A percentile compares a stretch with the other conserved stretches of the same genome.
Conservation (phyloP, 345 rosid genomes). For the Acer campestre region DNA sequence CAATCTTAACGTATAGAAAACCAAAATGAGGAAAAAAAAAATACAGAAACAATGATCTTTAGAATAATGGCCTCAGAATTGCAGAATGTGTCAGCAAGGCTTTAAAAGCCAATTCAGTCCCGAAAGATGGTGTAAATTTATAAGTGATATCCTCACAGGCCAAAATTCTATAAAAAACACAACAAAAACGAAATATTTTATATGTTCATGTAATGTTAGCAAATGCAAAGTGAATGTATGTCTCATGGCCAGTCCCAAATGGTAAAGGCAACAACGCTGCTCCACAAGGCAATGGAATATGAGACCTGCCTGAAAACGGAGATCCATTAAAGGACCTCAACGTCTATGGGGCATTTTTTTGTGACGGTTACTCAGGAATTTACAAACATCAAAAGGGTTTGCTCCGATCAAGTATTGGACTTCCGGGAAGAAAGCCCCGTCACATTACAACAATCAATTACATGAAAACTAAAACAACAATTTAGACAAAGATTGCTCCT, state of each 20-base stretch:
- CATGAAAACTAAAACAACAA: background rate
- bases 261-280: slow-evolving; percentile 53
- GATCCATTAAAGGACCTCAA: slow-evolving; percentile 18
- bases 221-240: no score
- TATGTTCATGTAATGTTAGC: no score
- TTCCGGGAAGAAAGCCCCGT: slow-evolving; percentile 24
- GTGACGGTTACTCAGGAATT: slow-evolving; percentile 36
- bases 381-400: slow-evolving; percentile 25
- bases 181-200: background rate
- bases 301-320: slow-evolving; percentile 40
- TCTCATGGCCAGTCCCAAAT: slow-evolving; percentile 52
- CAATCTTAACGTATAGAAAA: no score
- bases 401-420: slow-evolving; percentile 29
- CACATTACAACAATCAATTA: background rate
- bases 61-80: slow-evolving; percentile 29
- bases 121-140: slow-evolving; percentile 27
- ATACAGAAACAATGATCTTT: no score
- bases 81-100: slow-evolving; percentile 33
- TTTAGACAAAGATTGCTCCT: no score
- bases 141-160: slow-evolving; percentile 25
- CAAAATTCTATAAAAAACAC: background rate
- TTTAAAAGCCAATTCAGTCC: slow-evolving; percentile 32
- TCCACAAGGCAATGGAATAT: slow-evolving; percentile 68
- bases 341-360: slow-evolving; percentile 25
- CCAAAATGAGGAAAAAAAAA: no score